Percentiles rank a stretch among this genome's conserved stretches.
These are phyloP conservation scores for Starmerella sirachaensis DNA, from an alignment of 805 yeast species.

Conservation along the genomic window DNA sequence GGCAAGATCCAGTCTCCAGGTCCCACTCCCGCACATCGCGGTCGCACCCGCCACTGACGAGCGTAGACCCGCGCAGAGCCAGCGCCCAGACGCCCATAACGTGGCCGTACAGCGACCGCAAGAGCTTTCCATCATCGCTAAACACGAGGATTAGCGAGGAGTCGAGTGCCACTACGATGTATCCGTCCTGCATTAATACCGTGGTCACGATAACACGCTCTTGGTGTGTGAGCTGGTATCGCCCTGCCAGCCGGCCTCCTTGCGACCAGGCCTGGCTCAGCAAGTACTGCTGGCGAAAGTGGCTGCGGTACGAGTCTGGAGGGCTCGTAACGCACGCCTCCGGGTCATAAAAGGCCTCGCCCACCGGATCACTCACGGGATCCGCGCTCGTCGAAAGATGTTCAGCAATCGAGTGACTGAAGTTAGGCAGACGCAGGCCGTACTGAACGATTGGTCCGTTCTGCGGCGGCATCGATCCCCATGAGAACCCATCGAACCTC, in stretches of 20 bases:
- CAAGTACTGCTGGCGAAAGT: conserved; percentile 32
- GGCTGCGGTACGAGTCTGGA: conserved; percentile 31
- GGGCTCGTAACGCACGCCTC: conserved; percentile 23
- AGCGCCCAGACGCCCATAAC: conserved; percentile 98
- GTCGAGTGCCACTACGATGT: conserved; percentile 35
- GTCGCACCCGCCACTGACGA: conserved; percentile 93
- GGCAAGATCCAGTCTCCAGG: conserved; percentile 71
- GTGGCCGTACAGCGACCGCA: conserved; percentile 93
- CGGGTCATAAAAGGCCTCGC: conserved; percentile 27
- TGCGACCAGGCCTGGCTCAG: conserved; percentile 32
- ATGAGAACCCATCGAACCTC: not conserved
- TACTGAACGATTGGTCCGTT: conserved; percentile 11
- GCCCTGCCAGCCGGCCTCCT: conserved; percentile 33
- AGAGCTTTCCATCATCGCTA: conserved; percentile 30
- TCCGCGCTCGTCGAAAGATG: conserved; percentile 1
- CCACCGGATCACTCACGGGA: conserved; percentile 11
- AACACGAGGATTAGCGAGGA: conserved; percentile 35
- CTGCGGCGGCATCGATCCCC: no score
- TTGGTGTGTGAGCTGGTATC: conserved; percentile 29
- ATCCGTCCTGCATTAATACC: conserved; percentile 28
- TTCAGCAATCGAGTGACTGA: conserved; percentile 1
- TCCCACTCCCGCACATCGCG: conserved; percentile 96
- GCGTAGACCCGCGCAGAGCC: conserved; percentile 77
- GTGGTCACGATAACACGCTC: conserved; percentile 32
- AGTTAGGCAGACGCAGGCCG: conserved; percentile 12